phyloP scores from a whole-genome alignment of 1,284 basidiomycete species.

The Naganishia sp. region DNA sequence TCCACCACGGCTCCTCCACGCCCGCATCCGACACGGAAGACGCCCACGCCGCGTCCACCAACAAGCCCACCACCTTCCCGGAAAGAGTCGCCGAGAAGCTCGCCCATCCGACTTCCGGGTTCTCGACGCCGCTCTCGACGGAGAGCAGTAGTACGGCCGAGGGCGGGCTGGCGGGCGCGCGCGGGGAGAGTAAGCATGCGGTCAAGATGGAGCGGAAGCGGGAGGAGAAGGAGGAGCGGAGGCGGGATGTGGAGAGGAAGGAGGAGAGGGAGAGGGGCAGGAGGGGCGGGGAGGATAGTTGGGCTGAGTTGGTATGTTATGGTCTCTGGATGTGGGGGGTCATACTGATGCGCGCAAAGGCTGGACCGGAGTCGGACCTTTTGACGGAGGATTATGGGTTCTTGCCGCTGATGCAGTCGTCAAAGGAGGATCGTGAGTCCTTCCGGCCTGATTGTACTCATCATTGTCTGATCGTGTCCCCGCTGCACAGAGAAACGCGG shows the following conservation, averaged over 20 bases:
- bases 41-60: not conserved
- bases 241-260: slow-evolving; percentile 27
- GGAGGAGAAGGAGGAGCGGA: slow-evolving; percentile 26
- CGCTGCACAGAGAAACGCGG: slow-evolving; percentile 31
- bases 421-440: slow-evolving; percentile 17
- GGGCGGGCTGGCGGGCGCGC: not conserved
- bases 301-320: slow-evolving; percentile 7
- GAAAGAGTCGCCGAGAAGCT: slow-evolving; percentile 12
- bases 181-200: slow-evolving; percentile 11
- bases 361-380: slow-evolving; percentile 21
- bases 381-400: slow-evolving; percentile 22
- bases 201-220: slow-evolving; percentile 35
- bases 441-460: not conserved
- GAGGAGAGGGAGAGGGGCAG: slow-evolving; percentile 30
- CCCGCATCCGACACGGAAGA: slow-evolving; percentile 12
- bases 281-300: slow-evolving; percentile 10
- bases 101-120: not conserved
- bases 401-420: slow-evolving; percentile 22
- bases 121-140: slow-evolving; percentile 2
- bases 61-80: not conserved
- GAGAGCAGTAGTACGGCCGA: not conserved
- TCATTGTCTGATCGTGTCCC: not conserved
- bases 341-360: not conserved
- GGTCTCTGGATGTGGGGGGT: not conserved
- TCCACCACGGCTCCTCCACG: slow-evolving; percentile 1